Conservation (phyloP, 1,284 basidiomycete species). For the Moesziomyces sp. region DNA sequence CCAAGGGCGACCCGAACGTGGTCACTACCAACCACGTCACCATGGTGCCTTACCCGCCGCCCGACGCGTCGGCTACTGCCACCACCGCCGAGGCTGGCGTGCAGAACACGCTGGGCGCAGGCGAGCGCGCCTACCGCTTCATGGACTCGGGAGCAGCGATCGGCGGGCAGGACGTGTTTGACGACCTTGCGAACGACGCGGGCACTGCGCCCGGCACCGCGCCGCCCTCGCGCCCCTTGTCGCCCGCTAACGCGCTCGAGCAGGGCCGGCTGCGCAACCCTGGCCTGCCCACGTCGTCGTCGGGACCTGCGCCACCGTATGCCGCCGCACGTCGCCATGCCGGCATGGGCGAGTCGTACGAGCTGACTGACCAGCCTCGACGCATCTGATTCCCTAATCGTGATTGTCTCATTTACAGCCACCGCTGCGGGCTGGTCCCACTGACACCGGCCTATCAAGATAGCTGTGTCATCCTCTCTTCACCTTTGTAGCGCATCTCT, state of each 20-base stretch:
- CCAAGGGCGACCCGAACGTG: conserved; percentile 71
- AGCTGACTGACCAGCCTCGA: conserved; percentile 33
- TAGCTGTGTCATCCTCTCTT: not conserved
- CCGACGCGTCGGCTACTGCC: conserved; percentile 15
- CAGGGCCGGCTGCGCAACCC: conserved; percentile 37
- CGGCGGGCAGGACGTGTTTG: conserved; percentile 40
- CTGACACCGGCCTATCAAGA: not conserved
- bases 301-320: conserved; percentile 32
- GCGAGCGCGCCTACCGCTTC: conserved; percentile 39
- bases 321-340: conserved; percentile 18
- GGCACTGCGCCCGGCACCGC: conserved; percentile 36
- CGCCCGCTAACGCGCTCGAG: conserved; percentile 45
- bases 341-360: conserved; percentile 32
- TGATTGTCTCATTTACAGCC: no score
- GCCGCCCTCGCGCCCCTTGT: conserved; percentile 37
- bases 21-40: conserved; percentile 27
- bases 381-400: conserved; percentile 27
- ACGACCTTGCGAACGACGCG: conserved; percentile 17
- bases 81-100: conserved; percentile 35
- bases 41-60: conserved; percentile 38
- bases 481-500: no score
- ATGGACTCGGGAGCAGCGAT: conserved; percentile 42
- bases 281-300: conserved; percentile 29
- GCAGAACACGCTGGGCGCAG: conserved; percentile 30
- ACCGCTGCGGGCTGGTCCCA: no score